Evolutionary conservation across 2,329 filamentous ascomycete genomes (phyloP).

Genomic region (Ophiosphaerella herpotricha): DNA sequence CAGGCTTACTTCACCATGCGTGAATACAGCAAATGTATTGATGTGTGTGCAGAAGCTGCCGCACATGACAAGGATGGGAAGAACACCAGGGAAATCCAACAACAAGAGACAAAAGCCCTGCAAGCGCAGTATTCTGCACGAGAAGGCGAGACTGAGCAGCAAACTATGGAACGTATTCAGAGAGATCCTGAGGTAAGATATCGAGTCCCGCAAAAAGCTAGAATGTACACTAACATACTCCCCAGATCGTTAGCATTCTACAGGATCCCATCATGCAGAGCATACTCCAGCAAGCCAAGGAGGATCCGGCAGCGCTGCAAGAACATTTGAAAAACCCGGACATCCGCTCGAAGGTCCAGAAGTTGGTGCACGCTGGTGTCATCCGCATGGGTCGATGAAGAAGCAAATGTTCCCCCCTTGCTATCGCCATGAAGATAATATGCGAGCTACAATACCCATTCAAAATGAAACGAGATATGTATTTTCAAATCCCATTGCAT

Average conservation of each 20-base stretch:
- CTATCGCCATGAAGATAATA: no score
- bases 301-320: slow-evolving; percentile 86
- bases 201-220: background rate
- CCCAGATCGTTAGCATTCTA: slow-evolving; percentile 82
- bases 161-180: slow-evolving; percentile 89
- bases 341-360: slow-evolving; percentile 88
- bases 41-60: slow-evolving; percentile 81
- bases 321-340: slow-evolving; percentile 96
- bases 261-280: slow-evolving; percentile 97
- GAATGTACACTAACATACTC: slow-evolving; percentile 26
- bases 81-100: slow-evolving; percentile 88
- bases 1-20: slow-evolving; percentile 97
- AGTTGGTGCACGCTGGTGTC: slow-evolving; percentile 89
- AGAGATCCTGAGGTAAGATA: slow-evolving; percentile 82
- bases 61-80: slow-evolving; percentile 78
- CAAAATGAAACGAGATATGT: background rate
- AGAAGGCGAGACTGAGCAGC: slow-evolving; percentile 93
- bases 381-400: slow-evolving; percentile 71
- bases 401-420: background rate
- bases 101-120: slow-evolving; percentile 91
- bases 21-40: slow-evolving; percentile 93
- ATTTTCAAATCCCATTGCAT: slow-evolving; percentile 2
- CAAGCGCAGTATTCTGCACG: slow-evolving; percentile 86
- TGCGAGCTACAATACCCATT: background rate
- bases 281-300: slow-evolving; percentile 95